A percentile compares a stretch with the other conserved stretches of the same genome.
Evolutionary conservation across 1,284 basidiomycete genomes (phyloP).

Genomic region (Exobasidium rhododendri): DNA sequence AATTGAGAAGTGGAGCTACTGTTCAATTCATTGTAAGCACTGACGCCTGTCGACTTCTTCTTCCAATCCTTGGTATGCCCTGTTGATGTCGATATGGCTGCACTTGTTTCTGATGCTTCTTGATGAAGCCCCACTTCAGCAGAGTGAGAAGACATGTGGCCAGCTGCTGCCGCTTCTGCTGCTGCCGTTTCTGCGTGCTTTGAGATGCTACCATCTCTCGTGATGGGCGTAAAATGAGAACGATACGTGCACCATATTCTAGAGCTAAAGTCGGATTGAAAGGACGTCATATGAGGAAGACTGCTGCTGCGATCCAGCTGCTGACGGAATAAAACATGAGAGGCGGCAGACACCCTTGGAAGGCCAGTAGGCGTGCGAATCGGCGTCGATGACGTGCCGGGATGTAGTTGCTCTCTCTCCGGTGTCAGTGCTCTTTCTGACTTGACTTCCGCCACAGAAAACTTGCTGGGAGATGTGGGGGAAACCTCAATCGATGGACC

Average conservation of each 20-base stretch:
- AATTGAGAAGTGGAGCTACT: not conserved
- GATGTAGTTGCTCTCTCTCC: slow-evolving; percentile 12
- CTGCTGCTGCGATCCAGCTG: not conserved
- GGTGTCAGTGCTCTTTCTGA: not conserved
- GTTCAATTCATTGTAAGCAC: not conserved
- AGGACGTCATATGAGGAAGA: slow-evolving; percentile 2
- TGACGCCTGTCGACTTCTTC: not conserved
- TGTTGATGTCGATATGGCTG: not conserved
- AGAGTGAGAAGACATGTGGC: not conserved
- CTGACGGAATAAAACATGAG: no score
- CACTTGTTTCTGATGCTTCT: slow-evolving; percentile 2
- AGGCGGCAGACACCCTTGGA: not conserved
- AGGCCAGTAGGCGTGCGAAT: not conserved
- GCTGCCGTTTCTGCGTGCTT: slow-evolving; percentile 41
- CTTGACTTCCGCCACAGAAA: not conserved
- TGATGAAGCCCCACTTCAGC: not conserved
- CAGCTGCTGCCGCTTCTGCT: slow-evolving; percentile 11
- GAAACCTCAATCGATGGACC: slow-evolving; percentile 11
- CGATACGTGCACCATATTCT: slow-evolving; percentile 53
- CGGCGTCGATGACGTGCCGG: slow-evolving; percentile 16
- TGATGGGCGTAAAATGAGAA: slow-evolving; percentile 46
- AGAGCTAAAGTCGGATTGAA: slow-evolving; percentile 35
- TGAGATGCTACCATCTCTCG: slow-evolving; percentile 48
- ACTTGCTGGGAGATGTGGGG: slow-evolving; percentile 1
- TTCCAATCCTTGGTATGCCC: not conserved